Conservation (phyloP, 768 basidiomycete genomes). For the Hortiboletus campestris region DNA sequence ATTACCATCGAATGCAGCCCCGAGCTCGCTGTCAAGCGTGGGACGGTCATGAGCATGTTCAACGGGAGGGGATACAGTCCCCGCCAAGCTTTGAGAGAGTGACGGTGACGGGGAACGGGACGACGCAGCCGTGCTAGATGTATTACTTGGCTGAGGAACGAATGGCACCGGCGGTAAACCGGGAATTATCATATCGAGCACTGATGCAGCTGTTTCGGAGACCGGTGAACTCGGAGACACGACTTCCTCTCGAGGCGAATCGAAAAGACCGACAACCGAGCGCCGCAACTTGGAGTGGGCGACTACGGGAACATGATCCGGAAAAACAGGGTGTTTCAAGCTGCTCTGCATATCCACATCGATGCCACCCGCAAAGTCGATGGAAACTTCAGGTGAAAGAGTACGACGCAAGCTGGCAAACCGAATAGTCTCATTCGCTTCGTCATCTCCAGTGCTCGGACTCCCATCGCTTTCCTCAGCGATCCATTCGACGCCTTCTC, state of each 20-base stretch:
- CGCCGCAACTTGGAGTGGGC: constrained; percentile 39
- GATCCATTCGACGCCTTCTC: constrained; percentile 38
- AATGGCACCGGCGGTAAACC: constrained; percentile 33
- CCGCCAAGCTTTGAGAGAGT: constrained; percentile 1
- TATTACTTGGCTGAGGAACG: constrained; percentile 33
- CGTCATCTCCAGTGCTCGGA: constrained; percentile 25
- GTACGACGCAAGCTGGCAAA: constrained; percentile 29
- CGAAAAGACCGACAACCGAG: constrained; percentile 64
- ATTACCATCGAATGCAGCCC: constrained; percentile 41
- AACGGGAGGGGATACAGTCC: constrained; percentile 4
- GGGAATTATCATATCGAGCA: constrained; percentile 33
- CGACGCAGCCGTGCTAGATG: constrained; percentile 7
- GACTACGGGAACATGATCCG: constrained; percentile 18
- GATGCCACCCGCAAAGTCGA: constrained; percentile 22
- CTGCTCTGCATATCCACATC: constrained; percentile 27
- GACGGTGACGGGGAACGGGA: constrained; percentile 26
- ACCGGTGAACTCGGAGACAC: constrained; percentile 7
- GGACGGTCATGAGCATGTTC: constrained; percentile 19
- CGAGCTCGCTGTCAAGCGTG: constrained; percentile 60
- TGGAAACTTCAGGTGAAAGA: constrained; percentile 21
- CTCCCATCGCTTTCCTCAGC: constrained; percentile 44
- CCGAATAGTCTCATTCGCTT: constrained; percentile 32
- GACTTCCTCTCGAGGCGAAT: constrained; percentile 28
- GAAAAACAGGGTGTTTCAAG: constrained; percentile 12
- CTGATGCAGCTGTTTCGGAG: constrained; percentile 18